Evolutionary conservation across 2,329 filamentous ascomycete genomes (phyloP).

Genomic region (Fusarium sp.): DNA sequence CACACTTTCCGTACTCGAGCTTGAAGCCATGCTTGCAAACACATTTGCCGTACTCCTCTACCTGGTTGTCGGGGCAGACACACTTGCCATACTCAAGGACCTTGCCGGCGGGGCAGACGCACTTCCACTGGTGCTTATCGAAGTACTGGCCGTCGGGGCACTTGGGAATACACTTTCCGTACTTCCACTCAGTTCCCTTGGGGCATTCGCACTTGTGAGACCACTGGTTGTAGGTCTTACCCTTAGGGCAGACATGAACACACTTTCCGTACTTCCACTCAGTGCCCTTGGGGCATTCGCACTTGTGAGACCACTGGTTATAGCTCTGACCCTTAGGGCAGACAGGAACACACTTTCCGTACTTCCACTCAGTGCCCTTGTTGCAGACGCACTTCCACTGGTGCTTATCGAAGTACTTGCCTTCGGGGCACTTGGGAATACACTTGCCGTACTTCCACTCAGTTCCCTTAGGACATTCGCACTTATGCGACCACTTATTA

Average conservation of each 20-base stretch:
- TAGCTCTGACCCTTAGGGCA: slow-evolving; percentile 22
- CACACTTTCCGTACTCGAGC: slow-evolving; percentile 15
- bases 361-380: slow-evolving; percentile 11
- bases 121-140: background rate
- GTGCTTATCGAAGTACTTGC: slow-evolving; percentile 7
- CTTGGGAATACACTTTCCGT: slow-evolving; percentile 17
- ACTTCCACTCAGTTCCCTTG: slow-evolving; percentile 11
- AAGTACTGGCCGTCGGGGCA: background rate
- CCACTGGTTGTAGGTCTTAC: slow-evolving; percentile 2
- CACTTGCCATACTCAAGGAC: slow-evolving; percentile 1
- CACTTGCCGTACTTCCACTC: slow-evolving; percentile 14
- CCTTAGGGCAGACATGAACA: slow-evolving; percentile 1
- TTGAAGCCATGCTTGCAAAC: background rate
- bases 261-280: slow-evolving; percentile 18
- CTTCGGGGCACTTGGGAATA: slow-evolving; percentile 17
- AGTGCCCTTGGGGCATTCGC: slow-evolving; percentile 20
- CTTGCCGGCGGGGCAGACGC: slow-evolving; percentile 15
- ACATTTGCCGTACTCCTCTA: background rate
- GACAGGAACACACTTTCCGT: slow-evolving; percentile 10
- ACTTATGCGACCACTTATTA: background rate
- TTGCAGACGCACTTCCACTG: slow-evolving; percentile 10
- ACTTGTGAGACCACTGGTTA: slow-evolving; percentile 10
- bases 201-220: slow-evolving; percentile 12
- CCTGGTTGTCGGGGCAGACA: background rate
- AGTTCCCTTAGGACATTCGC: slow-evolving; percentile 13